A percentile compares a stretch with the other conserved stretches of the same genome.
Conservation (phyloP, 371 early-diverging fungal species). For the Umbelopsis sp. region DNA sequence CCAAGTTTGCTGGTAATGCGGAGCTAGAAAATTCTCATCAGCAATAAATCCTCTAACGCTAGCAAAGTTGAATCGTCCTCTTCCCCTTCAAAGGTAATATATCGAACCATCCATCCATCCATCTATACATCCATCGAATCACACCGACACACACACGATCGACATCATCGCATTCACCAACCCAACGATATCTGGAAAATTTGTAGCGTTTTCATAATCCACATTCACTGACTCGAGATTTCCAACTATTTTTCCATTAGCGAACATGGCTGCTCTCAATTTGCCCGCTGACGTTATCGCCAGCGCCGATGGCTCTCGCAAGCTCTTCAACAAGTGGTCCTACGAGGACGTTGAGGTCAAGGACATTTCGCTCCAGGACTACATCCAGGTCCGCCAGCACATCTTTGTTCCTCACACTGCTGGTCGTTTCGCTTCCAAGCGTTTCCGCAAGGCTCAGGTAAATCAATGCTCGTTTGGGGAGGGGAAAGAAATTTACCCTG, state of each 20-base stretch:
- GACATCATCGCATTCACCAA: background rate
- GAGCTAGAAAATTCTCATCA: slow-evolving; percentile 12
- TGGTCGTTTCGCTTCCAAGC: slow-evolving; percentile 96
- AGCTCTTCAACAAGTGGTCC: slow-evolving; percentile 94
- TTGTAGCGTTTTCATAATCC: background rate
- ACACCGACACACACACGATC: background rate
- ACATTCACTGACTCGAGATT: slow-evolving; percentile 10
- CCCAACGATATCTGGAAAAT: background rate
- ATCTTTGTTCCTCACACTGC: slow-evolving; percentile 99
- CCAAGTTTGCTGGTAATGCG: background rate
- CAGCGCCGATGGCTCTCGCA: slow-evolving; percentile 68
- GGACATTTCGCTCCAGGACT: slow-evolving; percentile 95
- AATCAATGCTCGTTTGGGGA: background rate
- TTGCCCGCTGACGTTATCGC: slow-evolving; percentile 68
- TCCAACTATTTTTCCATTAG: slow-evolving; percentile 2
- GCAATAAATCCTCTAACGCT: background rate
- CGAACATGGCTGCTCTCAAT: slow-evolving; percentile 62
- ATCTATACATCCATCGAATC: background rate
- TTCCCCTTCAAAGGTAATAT: slow-evolving; percentile 19
- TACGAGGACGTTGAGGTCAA: slow-evolving; percentile 96
- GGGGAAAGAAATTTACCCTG: too few relatives aligned
- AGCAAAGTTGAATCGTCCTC: slow-evolving; percentile 4
- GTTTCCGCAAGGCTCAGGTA: slow-evolving; percentile 98
- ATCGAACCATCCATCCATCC: slow-evolving; percentile 15
- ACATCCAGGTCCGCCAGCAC: slow-evolving; percentile 92